Conservation (phyloP, 2,329 filamentous ascomycete genomes). For the Fusarium nelsonii region DNA sequence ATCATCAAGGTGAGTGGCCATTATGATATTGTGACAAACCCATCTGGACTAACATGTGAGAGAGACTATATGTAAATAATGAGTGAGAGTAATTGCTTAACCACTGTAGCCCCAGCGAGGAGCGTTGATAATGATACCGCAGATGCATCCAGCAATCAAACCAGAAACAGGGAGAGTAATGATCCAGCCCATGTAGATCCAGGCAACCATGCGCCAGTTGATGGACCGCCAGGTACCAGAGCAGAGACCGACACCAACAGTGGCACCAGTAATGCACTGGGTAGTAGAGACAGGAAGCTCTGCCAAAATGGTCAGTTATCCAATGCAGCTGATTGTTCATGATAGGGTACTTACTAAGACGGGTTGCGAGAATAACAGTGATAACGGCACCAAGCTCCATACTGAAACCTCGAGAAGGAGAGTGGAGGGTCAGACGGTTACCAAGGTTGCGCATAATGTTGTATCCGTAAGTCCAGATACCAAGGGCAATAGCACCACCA, state of each 20-base stretch:
- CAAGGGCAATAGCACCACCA: constrained; percentile 65
- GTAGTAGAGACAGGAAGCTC: constrained; percentile 74
- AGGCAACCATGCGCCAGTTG: constrained; percentile 73
- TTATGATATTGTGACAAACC: constrained; percentile 7
- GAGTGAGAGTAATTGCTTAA: neutral
- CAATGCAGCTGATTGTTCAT: rapidly evolving
- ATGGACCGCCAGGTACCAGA: constrained; percentile 69
- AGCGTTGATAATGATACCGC: constrained; percentile 72
- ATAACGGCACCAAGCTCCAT: constrained; percentile 72
- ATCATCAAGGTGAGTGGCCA: neutral
- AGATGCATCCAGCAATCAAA: constrained; percentile 69
- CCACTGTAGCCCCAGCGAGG: constrained; percentile 60
- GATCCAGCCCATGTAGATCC: constrained; percentile 72
- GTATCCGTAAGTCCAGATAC: constrained; percentile 73
- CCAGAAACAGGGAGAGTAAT: constrained; percentile 70
- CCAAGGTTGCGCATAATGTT: constrained; percentile 74
- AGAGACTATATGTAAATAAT: neutral
- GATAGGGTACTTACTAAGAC: constrained; percentile 57
- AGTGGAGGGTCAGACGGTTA: constrained; percentile 72
- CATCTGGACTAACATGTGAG: neutral
- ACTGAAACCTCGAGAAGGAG: constrained; percentile 68
- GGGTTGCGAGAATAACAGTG: constrained; percentile 73
- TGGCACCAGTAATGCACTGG: constrained; percentile 73
- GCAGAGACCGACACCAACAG: constrained; percentile 72
- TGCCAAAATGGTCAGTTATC: constrained; percentile 27